phyloP scores from a whole-genome alignment of 2,329 filamentous ascomycete species.

The Calonectria crousiana region DNA sequence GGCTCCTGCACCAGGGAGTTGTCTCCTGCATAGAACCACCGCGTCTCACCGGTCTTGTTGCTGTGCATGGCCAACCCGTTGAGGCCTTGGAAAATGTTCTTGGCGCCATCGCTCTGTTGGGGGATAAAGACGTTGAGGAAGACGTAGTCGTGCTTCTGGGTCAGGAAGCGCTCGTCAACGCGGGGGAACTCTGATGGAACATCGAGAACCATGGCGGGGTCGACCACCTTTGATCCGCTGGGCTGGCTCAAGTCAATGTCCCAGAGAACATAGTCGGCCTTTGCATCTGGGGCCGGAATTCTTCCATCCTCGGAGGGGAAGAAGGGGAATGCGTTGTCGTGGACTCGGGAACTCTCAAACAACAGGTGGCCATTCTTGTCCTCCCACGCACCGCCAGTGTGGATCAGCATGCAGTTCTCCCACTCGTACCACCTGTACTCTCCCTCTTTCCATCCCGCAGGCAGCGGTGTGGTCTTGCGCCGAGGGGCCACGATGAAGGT shows the following conservation, averaged over 20 bases:
- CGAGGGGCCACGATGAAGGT: conserved; percentile 25
- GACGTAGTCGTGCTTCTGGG: background rate
- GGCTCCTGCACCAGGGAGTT: conserved; percentile 24
- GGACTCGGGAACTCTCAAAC: conserved; percentile 27
- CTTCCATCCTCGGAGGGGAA: conserved; percentile 18
- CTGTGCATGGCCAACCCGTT: conserved; percentile 25
- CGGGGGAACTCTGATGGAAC: conserved; percentile 14
- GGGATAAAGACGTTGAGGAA: conserved; percentile 27
- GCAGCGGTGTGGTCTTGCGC: background rate
- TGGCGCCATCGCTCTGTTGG: background rate
- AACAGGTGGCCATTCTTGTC: conserved; percentile 16
- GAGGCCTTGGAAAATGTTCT: conserved; percentile 21
- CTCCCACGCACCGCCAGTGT: conserved; percentile 29
- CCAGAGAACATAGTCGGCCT: conserved; percentile 34
- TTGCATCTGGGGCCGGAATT: background rate
- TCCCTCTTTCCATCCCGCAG: conserved; percentile 5
- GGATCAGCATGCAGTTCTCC: conserved; percentile 30
- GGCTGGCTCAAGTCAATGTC: conserved; percentile 28
- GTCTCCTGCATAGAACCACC: conserved; percentile 25
- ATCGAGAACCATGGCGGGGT: conserved; percentile 15
- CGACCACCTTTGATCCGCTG: background rate
- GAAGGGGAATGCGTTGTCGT: conserved; percentile 30
- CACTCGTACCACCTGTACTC: conserved; percentile 25
- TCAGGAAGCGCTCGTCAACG: conserved; percentile 29
- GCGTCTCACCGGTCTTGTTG: conserved; percentile 6